These are phyloP conservation scores for Pelargonium myrrhifolium DNA, from an alignment of 441 rosid genomes.

Conservation along the genomic window DNA sequence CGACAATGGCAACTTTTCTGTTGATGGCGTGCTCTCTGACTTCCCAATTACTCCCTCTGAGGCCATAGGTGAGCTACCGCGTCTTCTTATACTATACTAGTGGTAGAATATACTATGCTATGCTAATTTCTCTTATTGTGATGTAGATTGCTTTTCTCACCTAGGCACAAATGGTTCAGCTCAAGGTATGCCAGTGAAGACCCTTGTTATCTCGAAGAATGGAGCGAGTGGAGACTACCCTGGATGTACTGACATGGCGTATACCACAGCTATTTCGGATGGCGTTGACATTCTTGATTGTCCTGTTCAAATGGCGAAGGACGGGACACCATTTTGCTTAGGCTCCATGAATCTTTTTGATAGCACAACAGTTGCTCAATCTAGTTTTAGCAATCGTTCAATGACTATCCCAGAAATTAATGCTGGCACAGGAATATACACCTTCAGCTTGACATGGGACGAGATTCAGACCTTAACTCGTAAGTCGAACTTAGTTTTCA, in stretches of 20 bases:
- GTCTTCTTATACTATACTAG: slow-evolving; percentile 11
- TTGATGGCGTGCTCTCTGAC: slow-evolving; percentile 82
- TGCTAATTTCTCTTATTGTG: slow-evolving; percentile 22
- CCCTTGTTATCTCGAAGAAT: slow-evolving; percentile 34
- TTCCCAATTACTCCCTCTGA: slow-evolving; percentile 77
- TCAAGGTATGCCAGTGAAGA: slow-evolving; percentile 43
- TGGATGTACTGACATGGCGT: slow-evolving; percentile 43
- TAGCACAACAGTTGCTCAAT: slow-evolving; percentile 28
- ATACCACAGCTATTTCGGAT: slow-evolving; percentile 34
- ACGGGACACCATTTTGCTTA: slow-evolving; percentile 39
- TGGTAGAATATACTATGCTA: slow-evolving; percentile 5
- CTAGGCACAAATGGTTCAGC: slow-evolving; percentile 41
- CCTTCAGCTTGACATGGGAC: slow-evolving; percentile 39
- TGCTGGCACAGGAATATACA: slow-evolving; percentile 25
- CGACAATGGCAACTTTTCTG: slow-evolving; percentile 75
- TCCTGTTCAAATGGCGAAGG: slow-evolving; percentile 44
- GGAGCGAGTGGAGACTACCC: slow-evolving; percentile 58
- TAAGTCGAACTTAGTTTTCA: slow-evolving; percentile 22
- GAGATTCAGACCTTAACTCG: slow-evolving; percentile 38
- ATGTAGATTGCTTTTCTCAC: slow-evolving; percentile 72
- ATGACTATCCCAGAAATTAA: slow-evolving; percentile 28
- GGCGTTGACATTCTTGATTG: slow-evolving; percentile 47
- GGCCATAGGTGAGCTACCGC: slow-evolving; percentile 47
- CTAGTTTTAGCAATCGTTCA: slow-evolving; percentile 30
- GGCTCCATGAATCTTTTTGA: slow-evolving; percentile 39